A percentile compares a stretch with the other conserved stretches of the same genome.
Evolutionary conservation across 1,284 basidiomycete species (phyloP).

Genomic region (Papiliotrema fonsecae): DNA sequence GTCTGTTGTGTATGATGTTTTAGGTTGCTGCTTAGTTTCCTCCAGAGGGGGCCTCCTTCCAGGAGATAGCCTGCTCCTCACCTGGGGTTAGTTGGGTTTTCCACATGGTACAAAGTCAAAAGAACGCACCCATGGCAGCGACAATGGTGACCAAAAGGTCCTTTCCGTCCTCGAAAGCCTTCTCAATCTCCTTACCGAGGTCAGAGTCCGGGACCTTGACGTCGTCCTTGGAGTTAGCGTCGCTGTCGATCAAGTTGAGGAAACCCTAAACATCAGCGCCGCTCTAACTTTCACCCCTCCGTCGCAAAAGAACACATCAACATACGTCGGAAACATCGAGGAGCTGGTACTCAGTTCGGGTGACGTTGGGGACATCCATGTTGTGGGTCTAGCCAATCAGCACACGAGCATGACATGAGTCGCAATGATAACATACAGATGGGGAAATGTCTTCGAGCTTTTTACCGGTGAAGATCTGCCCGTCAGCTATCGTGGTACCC

Average conservation of each 20-base stretch:
- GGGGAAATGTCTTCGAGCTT: slow-evolving; percentile 98
- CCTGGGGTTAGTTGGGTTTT: slow-evolving; percentile 30
- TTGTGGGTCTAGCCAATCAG: slow-evolving; percentile 39
- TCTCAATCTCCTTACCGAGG: slow-evolving; percentile 69
- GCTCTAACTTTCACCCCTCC: neutral
- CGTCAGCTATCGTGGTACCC: neutral
- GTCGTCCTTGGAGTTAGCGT: slow-evolving; percentile 88
- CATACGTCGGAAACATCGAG: slow-evolving; percentile 73
- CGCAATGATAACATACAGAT: slow-evolving; percentile 51
- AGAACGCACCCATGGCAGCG: slow-evolving; percentile 74
- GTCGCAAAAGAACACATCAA: slow-evolving; percentile 3
- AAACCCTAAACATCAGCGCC: slow-evolving; percentile 52
- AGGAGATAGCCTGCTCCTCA: slow-evolving; percentile 72
- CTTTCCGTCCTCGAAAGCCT: slow-evolving; percentile 78
- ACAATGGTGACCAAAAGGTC: slow-evolving; percentile 78
- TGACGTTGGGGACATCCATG: slow-evolving; percentile 94
- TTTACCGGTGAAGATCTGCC: slow-evolving; percentile 90
- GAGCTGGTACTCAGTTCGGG: slow-evolving; percentile 85
- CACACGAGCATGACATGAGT: neutral
- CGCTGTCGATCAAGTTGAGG: slow-evolving; percentile 88
- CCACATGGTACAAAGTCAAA: neutral
- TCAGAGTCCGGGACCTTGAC: slow-evolving; percentile 87
- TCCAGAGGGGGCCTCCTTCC: slow-evolving; percentile 76
- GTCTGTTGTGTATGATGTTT: too few species aligned
- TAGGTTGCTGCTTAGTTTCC: too few species aligned